Evolutionary conservation across 1,139 yeast genomes (phyloP).

Genomic region (Scheffersomyces quercinus): DNA sequence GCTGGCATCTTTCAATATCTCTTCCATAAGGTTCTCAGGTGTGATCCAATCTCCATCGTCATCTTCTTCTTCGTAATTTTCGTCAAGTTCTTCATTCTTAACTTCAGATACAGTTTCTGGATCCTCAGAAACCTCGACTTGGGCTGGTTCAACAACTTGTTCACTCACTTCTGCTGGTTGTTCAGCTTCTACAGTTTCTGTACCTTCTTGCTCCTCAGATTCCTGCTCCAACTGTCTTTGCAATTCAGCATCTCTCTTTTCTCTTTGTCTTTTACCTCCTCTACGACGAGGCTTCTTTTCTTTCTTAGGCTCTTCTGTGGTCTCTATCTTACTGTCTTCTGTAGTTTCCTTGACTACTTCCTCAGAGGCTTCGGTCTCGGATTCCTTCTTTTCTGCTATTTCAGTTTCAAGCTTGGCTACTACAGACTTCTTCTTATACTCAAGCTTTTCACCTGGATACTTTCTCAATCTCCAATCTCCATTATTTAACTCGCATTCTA

Average conservation of each 20-base stretch:
- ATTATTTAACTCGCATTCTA: conserved; percentile 68
- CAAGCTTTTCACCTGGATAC: conserved; percentile 64
- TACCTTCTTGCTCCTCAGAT: conserved; percentile 10
- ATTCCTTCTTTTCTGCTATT: conserved; percentile 13
- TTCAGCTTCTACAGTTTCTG: conserved; percentile 6
- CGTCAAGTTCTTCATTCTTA: conserved; percentile 23
- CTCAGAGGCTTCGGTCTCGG: conserved; percentile 7
- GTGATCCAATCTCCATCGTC: conserved; percentile 98
- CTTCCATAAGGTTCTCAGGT: conserved; percentile 75
- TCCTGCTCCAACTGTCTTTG: conserved; percentile 20
- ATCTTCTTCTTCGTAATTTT: conserved; percentile 55
- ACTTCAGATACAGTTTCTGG: conserved; percentile 9
- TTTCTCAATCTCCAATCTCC: conserved; percentile 72
- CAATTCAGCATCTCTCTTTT: conserved; percentile 47
- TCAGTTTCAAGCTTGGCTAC: conserved; percentile 2
- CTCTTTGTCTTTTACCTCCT: conserved; percentile 66
- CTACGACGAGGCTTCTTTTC: conserved; percentile 54
- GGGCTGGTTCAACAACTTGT: conserved; percentile 10
- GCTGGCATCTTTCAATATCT: conserved; percentile 62
- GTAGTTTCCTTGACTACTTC: conserved; percentile 7
- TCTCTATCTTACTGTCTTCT: conserved; percentile 6
- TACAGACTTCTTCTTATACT: conserved; percentile 10
- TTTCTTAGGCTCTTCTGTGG: conserved; percentile 6
- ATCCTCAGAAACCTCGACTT: conserved; percentile 1
- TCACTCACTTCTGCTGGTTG: conserved; percentile 7